Base-by-base conservation (phyloP, 768 basidiomycete genomes). In the Tremella mesenterica region DNA sequence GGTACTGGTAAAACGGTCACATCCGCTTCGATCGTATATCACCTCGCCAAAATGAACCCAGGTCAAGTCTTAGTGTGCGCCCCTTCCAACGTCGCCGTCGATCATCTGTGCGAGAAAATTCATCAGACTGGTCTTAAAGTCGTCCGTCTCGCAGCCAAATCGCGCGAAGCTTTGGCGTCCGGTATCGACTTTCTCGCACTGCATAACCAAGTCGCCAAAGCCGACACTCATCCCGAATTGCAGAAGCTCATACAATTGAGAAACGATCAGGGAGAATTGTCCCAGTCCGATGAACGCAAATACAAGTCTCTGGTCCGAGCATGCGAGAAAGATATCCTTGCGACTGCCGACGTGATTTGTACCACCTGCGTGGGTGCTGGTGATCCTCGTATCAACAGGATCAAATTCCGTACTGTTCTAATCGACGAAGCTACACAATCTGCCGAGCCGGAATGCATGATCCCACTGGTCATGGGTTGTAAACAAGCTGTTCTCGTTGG, bases 1-100 rank as follows among this genome's bases (percentile, higher is more conserved):
- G 95, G 95, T 29, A 99, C 95, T 0, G 92, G 95, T 39, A 99
- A 99, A 76, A 99, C 95, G 1, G 95, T 99, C 50, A 99, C 95
- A 0, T 99, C 95, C 8, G 95, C 95, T 9, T 97, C 95, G 3
- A 92, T 95, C 61, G 95, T 99, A 41, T 88, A 97, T 73, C 93
- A 99, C 71, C 83, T 99, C 18, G 91, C 91, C 34, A 96, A 96
- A 78, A 97, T 99, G 93, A 97, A 97, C 69, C 91, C 92, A 0
- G 93, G 93, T 46, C 95, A 97, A 75, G 95, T 99, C 36, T 86
- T 99, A 47, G 95, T 99, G 58, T 92, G 91, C 71, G 95, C 95
- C 7, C 95, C 95, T 0, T 97, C 93, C 49, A 99, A 99, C 75
- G 95, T 99, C 63, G 95, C 95, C 43, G 95, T 99, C 54, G 95